A percentile compares a stretch with the other conserved stretches of the same genome.
Evolutionary conservation across 2,329 filamentous ascomycete species (phyloP).

Genomic region (Colletotrichum nymphaeae): DNA sequence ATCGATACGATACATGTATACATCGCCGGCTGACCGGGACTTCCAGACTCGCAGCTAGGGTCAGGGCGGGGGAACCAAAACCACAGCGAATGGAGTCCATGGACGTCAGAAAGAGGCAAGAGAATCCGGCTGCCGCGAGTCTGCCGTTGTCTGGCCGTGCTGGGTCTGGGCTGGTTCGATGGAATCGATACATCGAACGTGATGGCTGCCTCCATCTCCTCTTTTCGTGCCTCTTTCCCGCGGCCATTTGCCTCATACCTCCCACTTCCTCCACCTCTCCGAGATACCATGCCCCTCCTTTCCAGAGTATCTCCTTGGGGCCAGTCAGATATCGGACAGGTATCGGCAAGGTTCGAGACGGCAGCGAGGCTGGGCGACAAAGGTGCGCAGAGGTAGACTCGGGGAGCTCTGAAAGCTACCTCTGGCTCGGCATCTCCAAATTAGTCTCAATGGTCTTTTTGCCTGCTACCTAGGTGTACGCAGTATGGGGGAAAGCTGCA

Average conservation of each 20-base stretch:
- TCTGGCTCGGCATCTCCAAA: slow-evolving; percentile 28
- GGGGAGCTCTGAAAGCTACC: background rate
- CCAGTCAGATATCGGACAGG: slow-evolving; percentile 13
- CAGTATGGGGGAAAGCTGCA: slow-evolving; percentile 4
- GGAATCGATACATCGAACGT: background rate
- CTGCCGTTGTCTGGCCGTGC: background rate
- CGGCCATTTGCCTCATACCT: background rate
- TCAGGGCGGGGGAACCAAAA: slow-evolving; percentile 19
- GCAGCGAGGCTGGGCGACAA: slow-evolving; percentile 20
- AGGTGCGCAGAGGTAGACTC: too few species aligned
- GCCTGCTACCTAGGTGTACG: background rate
- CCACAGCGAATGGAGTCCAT: background rate
- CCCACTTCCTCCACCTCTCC: slow-evolving; percentile 32
- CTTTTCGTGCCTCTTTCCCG: background rate
- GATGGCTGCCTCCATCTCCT: slow-evolving; percentile 3
- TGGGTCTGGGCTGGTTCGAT: slow-evolving; percentile 16
- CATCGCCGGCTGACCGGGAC: slow-evolving; percentile 21
- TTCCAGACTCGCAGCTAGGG: background rate
- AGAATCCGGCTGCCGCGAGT: slow-evolving; percentile 24
- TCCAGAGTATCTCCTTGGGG: slow-evolving; percentile 32
- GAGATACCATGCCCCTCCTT: slow-evolving; percentile 35
- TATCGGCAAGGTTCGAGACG: slow-evolving; percentile 19
- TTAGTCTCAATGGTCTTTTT: background rate
- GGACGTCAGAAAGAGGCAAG: slow-evolving; percentile 25
- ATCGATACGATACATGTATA: background rate